Evolutionary conservation across 2,329 filamentous ascomycete genomes (phyloP).

Genomic region (Pyricularia grisea): DNA sequence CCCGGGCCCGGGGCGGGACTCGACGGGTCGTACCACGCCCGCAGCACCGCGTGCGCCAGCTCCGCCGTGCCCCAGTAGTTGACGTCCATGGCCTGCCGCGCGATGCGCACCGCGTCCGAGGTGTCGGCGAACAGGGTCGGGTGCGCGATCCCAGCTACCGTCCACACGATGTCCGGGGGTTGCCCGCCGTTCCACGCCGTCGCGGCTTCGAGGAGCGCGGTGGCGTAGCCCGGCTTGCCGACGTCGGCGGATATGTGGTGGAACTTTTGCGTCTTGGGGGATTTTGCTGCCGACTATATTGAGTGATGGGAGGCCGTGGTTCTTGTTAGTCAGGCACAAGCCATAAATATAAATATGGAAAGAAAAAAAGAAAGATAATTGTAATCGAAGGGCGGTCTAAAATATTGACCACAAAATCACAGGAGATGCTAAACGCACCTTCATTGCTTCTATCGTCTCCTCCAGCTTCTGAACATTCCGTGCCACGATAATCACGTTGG

Average conservation of each 20-base stretch:
- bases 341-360: not conserved
- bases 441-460: constrained; percentile 54
- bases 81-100: constrained; percentile 78
- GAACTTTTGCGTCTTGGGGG: constrained; percentile 64
- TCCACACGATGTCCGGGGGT: constrained; percentile 83
- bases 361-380: not conserved
- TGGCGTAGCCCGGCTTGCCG: constrained; percentile 58
- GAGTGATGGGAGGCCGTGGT: not conserved
- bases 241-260: constrained; percentile 79
- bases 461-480: constrained; percentile 69
- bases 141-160: constrained; percentile 65
- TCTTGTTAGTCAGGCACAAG: not conserved
- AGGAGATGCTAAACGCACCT: constrained; percentile 30
- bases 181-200: constrained; percentile 67
- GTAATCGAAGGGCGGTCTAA: no score
- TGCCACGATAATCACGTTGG: constrained; percentile 77
- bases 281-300: constrained; percentile 53
- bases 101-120: constrained; percentile 56
- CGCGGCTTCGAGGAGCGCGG: constrained; percentile 59
- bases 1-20: constrained; percentile 37
- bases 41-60: constrained; percentile 71
- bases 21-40: constrained; percentile 47
- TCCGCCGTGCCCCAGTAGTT: constrained; percentile 86
- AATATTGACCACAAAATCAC: not conserved
- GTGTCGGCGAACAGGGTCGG: constrained; percentile 74